phyloP scores from a whole-genome alignment of 1,284 basidiomycete genomes.

The Heliocybe sulcata region DNA sequence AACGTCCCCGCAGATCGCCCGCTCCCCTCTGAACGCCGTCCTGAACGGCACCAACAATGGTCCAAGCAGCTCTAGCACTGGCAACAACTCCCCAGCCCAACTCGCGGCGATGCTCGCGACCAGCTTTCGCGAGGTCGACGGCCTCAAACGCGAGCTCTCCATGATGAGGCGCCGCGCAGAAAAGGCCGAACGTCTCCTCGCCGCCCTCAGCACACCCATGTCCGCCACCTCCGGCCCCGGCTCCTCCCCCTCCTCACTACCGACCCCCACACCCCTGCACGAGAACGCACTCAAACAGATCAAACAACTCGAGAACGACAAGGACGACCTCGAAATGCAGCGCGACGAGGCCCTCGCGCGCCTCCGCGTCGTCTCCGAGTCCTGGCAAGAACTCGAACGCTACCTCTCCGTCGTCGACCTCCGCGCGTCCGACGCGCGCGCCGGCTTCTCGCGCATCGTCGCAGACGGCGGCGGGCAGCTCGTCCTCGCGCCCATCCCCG shows the following conservation, averaged over 20 bases:
- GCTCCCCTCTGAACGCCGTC: background rate
- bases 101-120: slow-evolving; percentile 50
- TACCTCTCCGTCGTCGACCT: slow-evolving; percentile 39
- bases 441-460: slow-evolving; percentile 39
- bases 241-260: slow-evolving; percentile 13
- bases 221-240: slow-evolving; percentile 6
- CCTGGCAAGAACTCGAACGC: slow-evolving; percentile 46
- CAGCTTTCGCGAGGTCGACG: slow-evolving; percentile 43
- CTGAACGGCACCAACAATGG: background rate
- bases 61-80: slow-evolving; percentile 7
- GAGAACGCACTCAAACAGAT: slow-evolving; percentile 26
- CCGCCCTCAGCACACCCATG: slow-evolving; percentile 16
- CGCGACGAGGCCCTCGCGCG: slow-evolving; percentile 52
- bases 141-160: slow-evolving; percentile 41
- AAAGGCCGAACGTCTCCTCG: slow-evolving; percentile 42
- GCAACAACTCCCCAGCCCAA: slow-evolving; percentile 31
- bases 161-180: slow-evolving; percentile 36
- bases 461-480: slow-evolving; percentile 34
- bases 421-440: slow-evolving; percentile 41
- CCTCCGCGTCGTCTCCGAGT: slow-evolving; percentile 37
- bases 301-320: slow-evolving; percentile 41
- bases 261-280: slow-evolving; percentile 13
- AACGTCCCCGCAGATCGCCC: background rate
- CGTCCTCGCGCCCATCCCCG: slow-evolving; percentile 23
- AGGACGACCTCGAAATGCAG: slow-evolving; percentile 39